Percentiles rank a stretch among this genome's conserved stretches.
Evolutionary conservation across 1,284 basidiomycete genomes (phyloP).

Genomic region (Spongiforma sp.): DNA sequence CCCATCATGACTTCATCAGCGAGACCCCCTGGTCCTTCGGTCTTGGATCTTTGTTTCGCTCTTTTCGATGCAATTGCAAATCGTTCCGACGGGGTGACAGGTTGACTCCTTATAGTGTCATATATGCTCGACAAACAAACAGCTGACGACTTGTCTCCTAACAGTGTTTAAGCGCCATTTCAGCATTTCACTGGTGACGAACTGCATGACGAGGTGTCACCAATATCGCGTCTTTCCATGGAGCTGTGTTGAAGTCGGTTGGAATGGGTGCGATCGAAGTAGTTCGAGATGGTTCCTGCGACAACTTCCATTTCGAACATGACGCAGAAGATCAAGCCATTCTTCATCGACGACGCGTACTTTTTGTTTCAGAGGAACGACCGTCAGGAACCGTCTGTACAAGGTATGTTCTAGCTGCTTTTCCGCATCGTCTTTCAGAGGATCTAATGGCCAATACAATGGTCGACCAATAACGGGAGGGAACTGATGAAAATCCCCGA

Average conservation of each 20-base stretch:
- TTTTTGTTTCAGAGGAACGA: background rate
- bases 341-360: background rate
- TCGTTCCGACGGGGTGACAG: background rate
- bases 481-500: background rate
- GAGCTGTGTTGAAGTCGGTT: background rate
- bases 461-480: background rate
- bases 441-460: background rate
- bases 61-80: background rate
- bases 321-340: background rate
- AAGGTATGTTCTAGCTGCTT: background rate
- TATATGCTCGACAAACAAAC: background rate
- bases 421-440: background rate
- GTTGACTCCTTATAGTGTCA: background rate
- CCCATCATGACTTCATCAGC: too few relatives aligned
- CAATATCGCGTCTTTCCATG: background rate
- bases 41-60: background rate
- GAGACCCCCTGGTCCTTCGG: background rate
- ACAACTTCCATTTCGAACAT: background rate
- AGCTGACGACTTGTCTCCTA: background rate
- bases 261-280: background rate
- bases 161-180: background rate
- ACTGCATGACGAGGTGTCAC: background rate
- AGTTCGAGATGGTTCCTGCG: background rate
- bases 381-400: background rate
- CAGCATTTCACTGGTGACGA: background rate